Conservation (phyloP, 495 filamentous ascomycete species). For the Xylaria telfairii region DNA sequence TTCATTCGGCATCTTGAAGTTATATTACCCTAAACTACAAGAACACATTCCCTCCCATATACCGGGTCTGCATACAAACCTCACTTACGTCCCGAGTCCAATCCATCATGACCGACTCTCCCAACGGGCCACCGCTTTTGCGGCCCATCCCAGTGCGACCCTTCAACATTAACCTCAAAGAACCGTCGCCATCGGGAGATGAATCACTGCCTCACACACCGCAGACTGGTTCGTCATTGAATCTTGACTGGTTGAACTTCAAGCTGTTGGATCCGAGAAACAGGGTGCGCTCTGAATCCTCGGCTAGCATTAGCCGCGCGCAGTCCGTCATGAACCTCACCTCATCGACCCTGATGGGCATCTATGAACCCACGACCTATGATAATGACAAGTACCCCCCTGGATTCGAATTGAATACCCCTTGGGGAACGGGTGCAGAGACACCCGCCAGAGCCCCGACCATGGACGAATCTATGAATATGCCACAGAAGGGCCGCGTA, state of each 20-base stretch:
- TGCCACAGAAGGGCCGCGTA: conserved; percentile 36
- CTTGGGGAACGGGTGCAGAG: conserved; percentile 77
- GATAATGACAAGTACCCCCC: conserved; percentile 45
- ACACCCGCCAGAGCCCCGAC: conserved; percentile 55
- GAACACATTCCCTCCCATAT: neutral
- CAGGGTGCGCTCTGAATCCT: conserved; percentile 33
- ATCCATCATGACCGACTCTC: conserved; percentile 37
- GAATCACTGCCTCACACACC: conserved; percentile 60
- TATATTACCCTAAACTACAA: neutral
- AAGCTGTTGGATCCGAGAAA: conserved; percentile 45
- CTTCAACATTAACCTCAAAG: conserved; percentile 67
- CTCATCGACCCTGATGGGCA: conserved; percentile 86
- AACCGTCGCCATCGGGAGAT: conserved; percentile 49
- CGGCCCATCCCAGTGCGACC: conserved; percentile 77
- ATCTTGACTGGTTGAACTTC: conserved; percentile 37
- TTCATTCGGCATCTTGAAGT: neutral
- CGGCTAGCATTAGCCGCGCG: conserved; percentile 60
- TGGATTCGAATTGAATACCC: conserved; percentile 46
- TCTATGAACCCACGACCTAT: conserved; percentile 75
- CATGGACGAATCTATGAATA: conserved; percentile 37
- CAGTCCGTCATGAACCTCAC: conserved; percentile 87
- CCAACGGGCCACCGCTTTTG: conserved; percentile 60
- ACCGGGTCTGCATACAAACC: neutral
- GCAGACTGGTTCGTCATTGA: conserved; percentile 25
- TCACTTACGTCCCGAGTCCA: neutral